Percentiles rank a stretch among this genome's conserved stretches.
phyloP scores from a whole-genome alignment of 345 rosid genomes.

The Populus nigra region DNA sequence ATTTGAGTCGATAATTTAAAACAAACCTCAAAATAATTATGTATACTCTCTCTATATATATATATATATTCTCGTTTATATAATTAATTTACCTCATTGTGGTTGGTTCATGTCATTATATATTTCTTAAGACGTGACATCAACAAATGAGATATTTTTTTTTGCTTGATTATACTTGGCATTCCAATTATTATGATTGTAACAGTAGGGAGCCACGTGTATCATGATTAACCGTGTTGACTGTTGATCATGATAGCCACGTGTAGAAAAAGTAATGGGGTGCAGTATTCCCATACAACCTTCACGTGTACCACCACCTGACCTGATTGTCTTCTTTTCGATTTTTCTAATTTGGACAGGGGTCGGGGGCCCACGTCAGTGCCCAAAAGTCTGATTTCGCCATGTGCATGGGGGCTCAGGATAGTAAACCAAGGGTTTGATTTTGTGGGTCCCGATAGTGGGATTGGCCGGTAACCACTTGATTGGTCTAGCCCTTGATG shows the following conservation, averaged over 20 bases:
- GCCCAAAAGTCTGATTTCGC: conserved; percentile 17
- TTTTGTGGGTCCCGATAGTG: conserved; percentile 6
- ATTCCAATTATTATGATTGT: background rate
- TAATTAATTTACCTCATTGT: no score
- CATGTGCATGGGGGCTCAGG: conserved; percentile 24
- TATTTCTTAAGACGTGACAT: no score
- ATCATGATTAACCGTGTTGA: conserved; percentile 1
- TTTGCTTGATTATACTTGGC: background rate
- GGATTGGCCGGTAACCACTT: background rate
- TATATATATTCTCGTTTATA: no score
- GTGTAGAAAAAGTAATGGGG: background rate
- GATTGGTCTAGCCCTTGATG: conserved; percentile 13
- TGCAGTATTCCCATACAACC: background rate
- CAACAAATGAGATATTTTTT: background rate
- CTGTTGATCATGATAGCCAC: conserved; percentile 1
- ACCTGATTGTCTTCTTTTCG: background rate
- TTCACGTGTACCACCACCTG: conserved; percentile 21
- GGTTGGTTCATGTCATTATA: no score
- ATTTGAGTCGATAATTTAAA: no score
- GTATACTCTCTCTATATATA: no score
- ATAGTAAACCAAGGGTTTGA: background rate
- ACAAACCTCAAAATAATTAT: no score
- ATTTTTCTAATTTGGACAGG: background rate
- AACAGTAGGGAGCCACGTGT: conserved; percentile 1
- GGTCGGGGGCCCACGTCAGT: conserved; percentile 8